phyloP scores from a whole-genome alignment of 2,329 filamentous ascomycete genomes.

The Ophiostoma triangulosporum region DNA sequence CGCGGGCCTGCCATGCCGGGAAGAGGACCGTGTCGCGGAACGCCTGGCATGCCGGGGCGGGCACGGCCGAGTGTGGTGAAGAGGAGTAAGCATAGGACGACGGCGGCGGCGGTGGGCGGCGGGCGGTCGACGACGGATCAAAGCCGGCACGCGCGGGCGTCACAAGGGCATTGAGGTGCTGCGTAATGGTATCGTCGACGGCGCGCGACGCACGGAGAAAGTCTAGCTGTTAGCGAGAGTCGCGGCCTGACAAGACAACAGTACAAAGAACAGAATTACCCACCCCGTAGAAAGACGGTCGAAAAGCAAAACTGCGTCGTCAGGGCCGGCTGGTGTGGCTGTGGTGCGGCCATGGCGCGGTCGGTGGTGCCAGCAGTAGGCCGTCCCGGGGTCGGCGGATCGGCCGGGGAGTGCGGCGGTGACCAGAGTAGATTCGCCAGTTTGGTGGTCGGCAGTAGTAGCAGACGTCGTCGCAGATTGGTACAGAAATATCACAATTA shows the following conservation, averaged over 20 bases:
- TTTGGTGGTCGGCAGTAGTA: background rate
- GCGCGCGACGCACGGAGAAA: conserved; percentile 80
- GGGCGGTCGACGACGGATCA: conserved; percentile 63
- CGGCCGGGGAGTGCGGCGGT: conserved; percentile 3
- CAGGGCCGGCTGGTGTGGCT: conserved; percentile 31
- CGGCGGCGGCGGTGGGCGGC: conserved; percentile 38
- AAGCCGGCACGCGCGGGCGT: conserved; percentile 62
- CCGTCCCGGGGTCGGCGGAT: background rate
- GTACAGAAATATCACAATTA: background rate
- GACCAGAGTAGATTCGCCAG: conserved; percentile 13
- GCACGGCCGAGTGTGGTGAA: conserved; percentile 36
- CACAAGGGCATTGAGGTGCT: conserved; percentile 80
- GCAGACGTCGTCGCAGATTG: background rate
- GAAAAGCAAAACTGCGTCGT: conserved; percentile 71
- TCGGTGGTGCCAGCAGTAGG: background rate
- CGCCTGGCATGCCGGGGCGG: conserved; percentile 45
- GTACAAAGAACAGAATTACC: conserved; percentile 13
- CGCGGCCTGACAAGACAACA: too few species aligned
- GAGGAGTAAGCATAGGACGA: conserved; percentile 43
- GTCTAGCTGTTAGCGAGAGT: conserved; percentile 37
- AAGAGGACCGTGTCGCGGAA: conserved; percentile 76
- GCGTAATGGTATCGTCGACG: conserved; percentile 86
- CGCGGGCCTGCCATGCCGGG: conserved; percentile 73
- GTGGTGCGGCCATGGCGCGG: conserved; percentile 16
- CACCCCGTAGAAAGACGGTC: conserved; percentile 54